These are phyloP conservation scores for Xylariaceae sp. DNA, from an alignment of 2,329 filamentous ascomycete genomes.

Conservation along the genomic window DNA sequence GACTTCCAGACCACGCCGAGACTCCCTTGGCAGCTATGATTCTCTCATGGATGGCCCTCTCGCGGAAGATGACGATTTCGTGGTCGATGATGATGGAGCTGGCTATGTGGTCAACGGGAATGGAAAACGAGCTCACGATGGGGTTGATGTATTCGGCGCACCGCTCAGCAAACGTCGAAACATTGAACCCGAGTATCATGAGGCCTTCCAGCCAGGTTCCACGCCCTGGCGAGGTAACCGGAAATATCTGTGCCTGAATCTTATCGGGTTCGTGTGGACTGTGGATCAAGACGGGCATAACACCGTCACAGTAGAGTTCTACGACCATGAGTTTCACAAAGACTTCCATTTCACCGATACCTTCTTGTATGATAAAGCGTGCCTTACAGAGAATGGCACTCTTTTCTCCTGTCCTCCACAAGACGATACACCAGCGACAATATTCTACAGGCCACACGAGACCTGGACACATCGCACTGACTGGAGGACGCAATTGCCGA, in stretches of 20 bases:
- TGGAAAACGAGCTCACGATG: conserved; percentile 46
- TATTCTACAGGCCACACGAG: conserved; percentile 97
- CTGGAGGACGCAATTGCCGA: conserved; percentile 84
- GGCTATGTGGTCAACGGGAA: conserved; percentile 66
- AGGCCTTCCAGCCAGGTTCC: conserved; percentile 86
- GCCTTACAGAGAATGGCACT: conserved; percentile 77
- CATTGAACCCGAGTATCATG: conserved; percentile 66
- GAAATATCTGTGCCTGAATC: conserved; percentile 87
- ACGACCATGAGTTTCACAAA: conserved; percentile 85
- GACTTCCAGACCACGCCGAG: conserved; percentile 50
- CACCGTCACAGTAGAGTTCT: conserved; percentile 95
- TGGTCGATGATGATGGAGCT: conserved; percentile 91
- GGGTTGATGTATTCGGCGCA: conserved; percentile 46
- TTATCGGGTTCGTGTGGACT: conserved; percentile 95
- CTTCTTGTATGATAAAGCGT: conserved; percentile 93
- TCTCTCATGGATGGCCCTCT: conserved; percentile 67
- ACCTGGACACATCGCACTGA: conserved; percentile 90
- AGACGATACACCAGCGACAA: conserved; percentile 63
- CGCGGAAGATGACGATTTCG: conserved; percentile 70
- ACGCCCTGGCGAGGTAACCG: conserved; percentile 95
- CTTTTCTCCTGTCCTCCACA: conserved; percentile 78
- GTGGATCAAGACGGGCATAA: conserved; percentile 91
- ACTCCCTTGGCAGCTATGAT: conserved; percentile 73
- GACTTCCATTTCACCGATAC: conserved; percentile 98
- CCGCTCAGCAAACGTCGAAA: conserved; percentile 46